These are phyloP conservation scores for Bipolaris oryzae DNA, from an alignment of 2,329 filamentous ascomycete species.

Conservation along the genomic window DNA sequence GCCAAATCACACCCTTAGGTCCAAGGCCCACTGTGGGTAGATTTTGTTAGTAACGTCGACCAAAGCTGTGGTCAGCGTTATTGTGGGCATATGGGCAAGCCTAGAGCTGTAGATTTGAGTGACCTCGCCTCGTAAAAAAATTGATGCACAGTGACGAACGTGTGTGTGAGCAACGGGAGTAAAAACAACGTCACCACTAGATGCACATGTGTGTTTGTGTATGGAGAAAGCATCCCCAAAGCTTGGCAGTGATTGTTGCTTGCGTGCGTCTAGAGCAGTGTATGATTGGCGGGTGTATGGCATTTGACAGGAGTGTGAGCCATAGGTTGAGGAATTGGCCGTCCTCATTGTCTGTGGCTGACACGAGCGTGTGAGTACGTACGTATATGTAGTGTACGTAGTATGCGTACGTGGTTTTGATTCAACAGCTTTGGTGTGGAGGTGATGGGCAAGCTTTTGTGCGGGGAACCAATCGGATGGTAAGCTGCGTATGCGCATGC, in stretches of 20 bases:
- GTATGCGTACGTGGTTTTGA: background rate
- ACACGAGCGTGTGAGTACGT: background rate
- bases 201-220: background rate
- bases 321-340: too few species aligned
- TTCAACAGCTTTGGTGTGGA: background rate
- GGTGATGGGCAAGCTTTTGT: background rate
- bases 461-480: background rate
- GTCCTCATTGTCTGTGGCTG: too few species aligned
- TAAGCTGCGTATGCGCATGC: too few species aligned
- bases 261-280: too few species aligned
- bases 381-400: too few species aligned
- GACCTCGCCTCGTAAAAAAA: background rate
- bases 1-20: conserved; percentile 1
- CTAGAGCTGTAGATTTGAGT: conserved; percentile 5
- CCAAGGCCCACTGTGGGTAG: background rate
- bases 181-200: background rate
- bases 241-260: too few species aligned
- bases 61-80: background rate
- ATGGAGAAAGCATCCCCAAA: background rate
- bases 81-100: background rate
- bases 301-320: too few species aligned
- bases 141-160: conserved; percentile 7
- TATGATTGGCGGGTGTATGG: too few species aligned
- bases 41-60: background rate
- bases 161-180: background rate